phyloP scores from a whole-genome alignment of 2,329 filamentous ascomycete species.

The Ascochyta koolunga region DNA sequence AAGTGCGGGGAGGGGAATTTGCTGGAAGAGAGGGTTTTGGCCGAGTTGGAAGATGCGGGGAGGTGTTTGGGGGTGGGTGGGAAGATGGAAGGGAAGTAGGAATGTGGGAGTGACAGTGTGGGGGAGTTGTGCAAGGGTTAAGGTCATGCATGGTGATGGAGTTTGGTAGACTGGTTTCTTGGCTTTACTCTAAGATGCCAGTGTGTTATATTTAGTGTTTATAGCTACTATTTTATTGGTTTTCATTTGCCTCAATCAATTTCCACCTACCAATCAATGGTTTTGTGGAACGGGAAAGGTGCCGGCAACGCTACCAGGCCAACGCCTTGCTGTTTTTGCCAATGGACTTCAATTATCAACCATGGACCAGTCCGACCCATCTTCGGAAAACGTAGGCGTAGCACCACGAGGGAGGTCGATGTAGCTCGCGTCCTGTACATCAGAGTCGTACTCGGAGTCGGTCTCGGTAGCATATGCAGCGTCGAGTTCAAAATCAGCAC shows the following conservation, averaged over 20 bases:
- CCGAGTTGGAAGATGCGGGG: constrained; percentile 42
- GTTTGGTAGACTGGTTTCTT: too few species aligned
- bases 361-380: constrained; percentile 12
- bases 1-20: constrained; percentile 56
- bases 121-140: background rate
- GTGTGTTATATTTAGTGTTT: too few species aligned
- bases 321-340: too few species aligned
- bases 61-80: constrained; percentile 45
- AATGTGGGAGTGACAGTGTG: background rate
- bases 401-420: constrained; percentile 12
- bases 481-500: background rate
- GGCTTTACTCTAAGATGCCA: too few species aligned
- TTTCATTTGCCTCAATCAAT: too few species aligned
- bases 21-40: constrained; percentile 76
- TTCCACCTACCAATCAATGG: too few species aligned
- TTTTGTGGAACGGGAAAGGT: too few species aligned
- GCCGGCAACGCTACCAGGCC: too few species aligned
- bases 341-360: constrained; percentile 1
- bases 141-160: too few species aligned
- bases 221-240: too few species aligned
- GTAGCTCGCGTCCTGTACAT: background rate
- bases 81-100: constrained; percentile 16
- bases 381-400: constrained; percentile 7
- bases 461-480: background rate
- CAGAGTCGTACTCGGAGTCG: constrained; percentile 12